A percentile compares a stretch with the other conserved stretches of the same genome.
phyloP scores from a whole-genome alignment of 1,139 yeast genomes.

The Debaryomycetaceae sp. region DNA sequence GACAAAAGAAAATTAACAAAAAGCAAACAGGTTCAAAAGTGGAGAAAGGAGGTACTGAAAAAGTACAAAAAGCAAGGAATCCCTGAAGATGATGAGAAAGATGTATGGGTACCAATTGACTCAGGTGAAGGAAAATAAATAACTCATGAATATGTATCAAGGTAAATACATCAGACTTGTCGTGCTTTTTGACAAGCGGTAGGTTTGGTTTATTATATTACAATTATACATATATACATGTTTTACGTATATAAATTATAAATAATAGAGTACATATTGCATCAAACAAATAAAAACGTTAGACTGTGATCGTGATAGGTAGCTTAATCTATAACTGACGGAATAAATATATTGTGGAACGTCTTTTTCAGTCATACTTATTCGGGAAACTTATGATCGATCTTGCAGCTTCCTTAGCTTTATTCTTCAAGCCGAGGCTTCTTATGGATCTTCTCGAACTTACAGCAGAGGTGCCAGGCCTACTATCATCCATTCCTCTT shows the following conservation, averaged over 20 bases:
- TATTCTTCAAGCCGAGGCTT: conserved; percentile 42
- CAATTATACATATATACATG: no score
- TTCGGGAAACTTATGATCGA: conserved; percentile 43
- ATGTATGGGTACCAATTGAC: conserved; percentile 37
- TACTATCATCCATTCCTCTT: conserved; percentile 9
- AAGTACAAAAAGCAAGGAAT: conserved; percentile 52
- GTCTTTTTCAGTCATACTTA: conserved; percentile 22
- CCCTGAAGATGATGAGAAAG: conserved; percentile 31
- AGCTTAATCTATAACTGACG: no score
- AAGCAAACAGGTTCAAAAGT: conserved; percentile 76
- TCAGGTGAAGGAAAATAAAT: not conserved
- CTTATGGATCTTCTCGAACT: conserved; percentile 37
- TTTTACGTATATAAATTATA: no score
- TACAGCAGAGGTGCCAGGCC: conserved; percentile 8
- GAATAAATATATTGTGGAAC: no score
- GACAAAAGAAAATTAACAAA: conserved; percentile 85
- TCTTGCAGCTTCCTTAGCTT: conserved; percentile 30
- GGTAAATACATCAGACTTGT: no score
- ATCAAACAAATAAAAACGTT: no score
- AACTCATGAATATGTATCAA: no score
- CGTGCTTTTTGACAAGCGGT: no score
- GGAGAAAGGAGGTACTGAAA: conserved; percentile 83
- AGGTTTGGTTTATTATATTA: no score
- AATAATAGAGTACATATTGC: not conserved
- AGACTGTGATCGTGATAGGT: no score